Evolutionary conservation across 352 stramenopile species (phyloP).

Genomic region (Phytophthora litchii): DNA sequence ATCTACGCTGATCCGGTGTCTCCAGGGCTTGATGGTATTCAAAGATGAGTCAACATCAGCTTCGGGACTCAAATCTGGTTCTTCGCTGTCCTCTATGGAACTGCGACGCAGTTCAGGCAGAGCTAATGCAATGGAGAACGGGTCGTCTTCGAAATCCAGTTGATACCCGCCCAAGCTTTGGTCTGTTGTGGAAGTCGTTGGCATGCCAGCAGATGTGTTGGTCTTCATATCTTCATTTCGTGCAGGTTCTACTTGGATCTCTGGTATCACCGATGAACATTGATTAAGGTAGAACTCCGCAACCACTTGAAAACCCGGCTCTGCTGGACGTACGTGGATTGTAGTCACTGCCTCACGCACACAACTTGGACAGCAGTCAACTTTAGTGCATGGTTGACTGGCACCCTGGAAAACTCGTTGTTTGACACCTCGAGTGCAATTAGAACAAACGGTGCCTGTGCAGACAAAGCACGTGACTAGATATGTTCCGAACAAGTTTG

Average conservation of each 20-base stretch:
- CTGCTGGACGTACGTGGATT: slow-evolving; percentile 25
- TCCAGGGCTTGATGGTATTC: slow-evolving; percentile 23
- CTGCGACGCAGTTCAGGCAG: slow-evolving; percentile 28
- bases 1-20: slow-evolving; percentile 18
- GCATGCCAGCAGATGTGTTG: slow-evolving; percentile 17
- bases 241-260: not conserved
- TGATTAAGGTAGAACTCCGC: slow-evolving; percentile 26
- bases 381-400: slow-evolving; percentile 17
- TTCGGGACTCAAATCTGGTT: slow-evolving; percentile 15
- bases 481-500: slow-evolving; percentile 20
- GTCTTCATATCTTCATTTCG: slow-evolving; percentile 21
- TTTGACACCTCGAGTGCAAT: slow-evolving; percentile 49
- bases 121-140: slow-evolving; percentile 26
- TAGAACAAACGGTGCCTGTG: slow-evolving; percentile 40
- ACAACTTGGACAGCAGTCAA: slow-evolving; percentile 46
- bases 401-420: slow-evolving; percentile 46
- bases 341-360: slow-evolving; percentile 39
- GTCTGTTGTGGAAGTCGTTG: slow-evolving; percentile 24
- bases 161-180: slow-evolving; percentile 25
- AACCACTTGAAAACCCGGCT: slow-evolving; percentile 32
- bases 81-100: slow-evolving; percentile 12
- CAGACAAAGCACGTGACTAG: slow-evolving; percentile 51
- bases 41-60: not conserved
- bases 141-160: slow-evolving; percentile 34
- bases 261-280: not conserved